Conservation (phyloP, 1,284 basidiomycete genomes). For the Macrocystidia cucumis region DNA sequence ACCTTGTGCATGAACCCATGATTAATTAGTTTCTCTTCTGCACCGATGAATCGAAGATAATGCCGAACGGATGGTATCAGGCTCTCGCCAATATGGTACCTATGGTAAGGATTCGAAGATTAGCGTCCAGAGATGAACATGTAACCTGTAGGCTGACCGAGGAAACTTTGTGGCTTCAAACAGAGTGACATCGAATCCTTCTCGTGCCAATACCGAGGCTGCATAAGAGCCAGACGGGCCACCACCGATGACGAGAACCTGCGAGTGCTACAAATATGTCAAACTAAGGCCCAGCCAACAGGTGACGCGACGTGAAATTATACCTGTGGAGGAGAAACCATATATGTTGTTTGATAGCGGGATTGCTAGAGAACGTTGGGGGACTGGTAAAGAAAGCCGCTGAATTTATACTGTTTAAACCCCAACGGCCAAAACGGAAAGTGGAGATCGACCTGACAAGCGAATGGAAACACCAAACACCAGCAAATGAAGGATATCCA, state of each 20-base stretch:
- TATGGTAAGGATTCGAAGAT: too few relatives aligned
- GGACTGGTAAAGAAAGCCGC: background rate
- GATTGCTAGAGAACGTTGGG: too few relatives aligned
- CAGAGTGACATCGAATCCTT: slow-evolving; percentile 61
- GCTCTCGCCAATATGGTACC: slow-evolving; percentile 62
- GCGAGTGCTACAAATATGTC: slow-evolving; percentile 27
- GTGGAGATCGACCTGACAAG: too few relatives aligned
- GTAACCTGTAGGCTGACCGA: slow-evolving; percentile 25
- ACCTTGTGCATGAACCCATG: slow-evolving; percentile 55
- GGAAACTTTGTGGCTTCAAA: slow-evolving; percentile 67
- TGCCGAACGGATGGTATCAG: slow-evolving; percentile 55
- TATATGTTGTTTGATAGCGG: too few relatives aligned
- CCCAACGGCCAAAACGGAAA: too few relatives aligned
- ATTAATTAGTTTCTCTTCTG: slow-evolving; percentile 42
- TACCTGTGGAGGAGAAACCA: slow-evolving; percentile 17
- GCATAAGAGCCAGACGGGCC: slow-evolving; percentile 72
- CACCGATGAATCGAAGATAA: slow-evolving; percentile 52
- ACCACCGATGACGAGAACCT: slow-evolving; percentile 50
- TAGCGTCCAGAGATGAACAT: too few relatives aligned
- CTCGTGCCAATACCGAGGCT: slow-evolving; percentile 60
- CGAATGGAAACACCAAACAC: too few relatives aligned
- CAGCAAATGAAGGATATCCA: too few relatives aligned
- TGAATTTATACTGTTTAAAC: too few relatives aligned
- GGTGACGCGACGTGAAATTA: slow-evolving; percentile 1
- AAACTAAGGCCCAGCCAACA: background rate